Base-by-base conservation (phyloP, 306 rosid species). In the Cucumis melo region DNA sequence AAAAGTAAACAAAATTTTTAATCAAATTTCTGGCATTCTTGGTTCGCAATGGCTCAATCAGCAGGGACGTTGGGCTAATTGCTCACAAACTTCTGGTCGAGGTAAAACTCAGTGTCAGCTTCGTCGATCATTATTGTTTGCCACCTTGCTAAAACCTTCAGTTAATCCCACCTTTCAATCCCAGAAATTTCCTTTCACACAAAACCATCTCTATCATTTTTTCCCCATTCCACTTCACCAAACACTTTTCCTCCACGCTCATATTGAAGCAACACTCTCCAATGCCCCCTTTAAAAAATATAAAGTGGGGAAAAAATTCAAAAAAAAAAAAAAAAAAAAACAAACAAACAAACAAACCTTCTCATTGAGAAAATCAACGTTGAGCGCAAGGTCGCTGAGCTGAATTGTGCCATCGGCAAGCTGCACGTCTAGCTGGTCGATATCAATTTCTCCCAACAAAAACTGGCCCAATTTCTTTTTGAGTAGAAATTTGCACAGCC, bases 391-490 rank as follows among this genome's bases (percentile, higher is more conserved):
- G 81, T 91, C 98, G 67, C 50, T 84, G 74, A 94, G 98, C 88
- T 89, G 96, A 90, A 94, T 90, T 27, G 95, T 90, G 70, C 98
- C 98, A 12, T 82, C 81, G 2, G 87, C 48, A 80, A 94, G 87
- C 82, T 94, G 97, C 24, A 94, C 93, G 27, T 94, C 97, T 36
- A 94, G 97, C 87, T 91, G 98, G 44, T 94, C 93, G 23, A 90
- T 86, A 83, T 94, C 97, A 66, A 94, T 88, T 8, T 94, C 98
- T 23, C 96, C 98, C 76, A 90, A 81, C 24, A 94, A 84, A 79
- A 91, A 87, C 82, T 89, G 95, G 7, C 98, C 97, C 77, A 94
- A 78, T 84, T 94, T 94, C 93, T 94, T 94, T 88, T 94, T 94
- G 67, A 94, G 81, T 74, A 94, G 79, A 86, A 94, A 94, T 80